Evolutionary conservation across 2,329 filamentous ascomycete genomes (phyloP).

Genomic region (Aspergillus costaricaensis): DNA sequence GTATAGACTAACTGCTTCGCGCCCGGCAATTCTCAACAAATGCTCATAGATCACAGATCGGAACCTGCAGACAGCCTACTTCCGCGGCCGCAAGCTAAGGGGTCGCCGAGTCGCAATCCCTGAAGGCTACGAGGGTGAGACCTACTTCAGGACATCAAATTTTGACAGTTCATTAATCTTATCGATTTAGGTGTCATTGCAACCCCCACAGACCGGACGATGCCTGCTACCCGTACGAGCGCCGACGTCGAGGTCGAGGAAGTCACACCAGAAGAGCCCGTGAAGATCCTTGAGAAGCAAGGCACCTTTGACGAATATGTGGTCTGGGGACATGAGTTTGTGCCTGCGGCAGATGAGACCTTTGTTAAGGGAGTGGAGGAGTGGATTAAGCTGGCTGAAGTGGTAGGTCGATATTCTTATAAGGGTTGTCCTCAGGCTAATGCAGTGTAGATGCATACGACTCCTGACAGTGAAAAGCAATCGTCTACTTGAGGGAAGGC

Average conservation of each 20-base stretch:
- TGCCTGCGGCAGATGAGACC: conserved; percentile 65
- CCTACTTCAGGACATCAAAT: background rate
- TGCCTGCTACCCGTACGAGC: conserved; percentile 33
- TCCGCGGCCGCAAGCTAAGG: conserved; percentile 77
- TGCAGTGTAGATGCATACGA: conserved; percentile 31
- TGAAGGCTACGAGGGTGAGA: conserved; percentile 63
- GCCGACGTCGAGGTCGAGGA: conserved; percentile 46
- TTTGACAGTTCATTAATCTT: background rate
- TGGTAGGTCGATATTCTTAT: conserved; percentile 50
- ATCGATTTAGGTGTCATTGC: conserved; percentile 57
- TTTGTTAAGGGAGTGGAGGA: conserved; percentile 77
- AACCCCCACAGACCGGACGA: conserved; percentile 47
- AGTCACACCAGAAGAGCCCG: conserved; percentile 50
- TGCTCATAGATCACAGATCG: conserved; percentile 21
- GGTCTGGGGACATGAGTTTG: conserved; percentile 79
- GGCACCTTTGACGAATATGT: conserved; percentile 73
- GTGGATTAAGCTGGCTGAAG: conserved; percentile 74
- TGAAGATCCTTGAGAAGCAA: conserved; percentile 61
- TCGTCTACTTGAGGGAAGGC: conserved; percentile 15
- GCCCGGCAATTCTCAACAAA: background rate
- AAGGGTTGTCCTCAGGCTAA: conserved; percentile 11
- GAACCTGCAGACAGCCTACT: conserved; percentile 60
- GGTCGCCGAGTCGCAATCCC: conserved; percentile 69
- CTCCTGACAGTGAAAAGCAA: conserved; percentile 15
- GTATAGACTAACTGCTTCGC: conserved; percentile 27